phyloP scores from a whole-genome alignment of 2,329 filamentous ascomycete species.

The Pseudogymnoascus sp. region DNA sequence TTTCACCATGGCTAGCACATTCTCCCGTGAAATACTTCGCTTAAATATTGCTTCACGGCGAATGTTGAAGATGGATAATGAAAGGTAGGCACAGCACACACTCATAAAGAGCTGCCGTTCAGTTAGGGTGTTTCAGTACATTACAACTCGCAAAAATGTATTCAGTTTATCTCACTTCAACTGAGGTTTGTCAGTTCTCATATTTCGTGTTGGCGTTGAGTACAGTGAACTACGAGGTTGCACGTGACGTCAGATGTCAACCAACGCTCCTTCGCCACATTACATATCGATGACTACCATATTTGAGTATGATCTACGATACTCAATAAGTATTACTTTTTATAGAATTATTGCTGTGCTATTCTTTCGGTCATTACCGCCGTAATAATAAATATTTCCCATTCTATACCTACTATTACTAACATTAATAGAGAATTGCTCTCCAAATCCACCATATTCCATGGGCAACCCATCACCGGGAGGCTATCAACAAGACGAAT shows the following conservation, averaged over 20 bases:
- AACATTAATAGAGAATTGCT: not conserved
- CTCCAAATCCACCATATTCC: not conserved
- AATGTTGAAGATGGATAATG: not conserved
- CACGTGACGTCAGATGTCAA: not conserved
- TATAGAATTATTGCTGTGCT: slow-evolving; percentile 1
- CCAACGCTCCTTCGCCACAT: not conserved
- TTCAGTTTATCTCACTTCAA: not conserved
- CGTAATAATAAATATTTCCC: not conserved
- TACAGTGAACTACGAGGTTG: not conserved
- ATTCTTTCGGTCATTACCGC: not conserved
- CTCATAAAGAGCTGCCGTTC: not conserved
- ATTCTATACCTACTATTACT: slow-evolving; percentile 1
- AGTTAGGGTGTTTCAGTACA: not conserved
- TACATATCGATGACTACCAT: slow-evolving; percentile 7
- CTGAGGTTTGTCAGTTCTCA: not conserved
- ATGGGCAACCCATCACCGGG: not conserved
- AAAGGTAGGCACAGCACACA: not conserved
- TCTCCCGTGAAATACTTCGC: not conserved
- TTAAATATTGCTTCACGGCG: not conserved
- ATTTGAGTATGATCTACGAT: not conserved
- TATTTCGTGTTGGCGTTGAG: not conserved
- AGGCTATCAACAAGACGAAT: not conserved
- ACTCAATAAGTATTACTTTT: not conserved
- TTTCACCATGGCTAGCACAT: not conserved
- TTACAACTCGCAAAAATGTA: not conserved